Evolutionary conservation across 2,329 filamentous ascomycete genomes (phyloP), one percentile per base, ranked within the genome.

Genomic region (Aureobasidium subglaciale): DNA sequence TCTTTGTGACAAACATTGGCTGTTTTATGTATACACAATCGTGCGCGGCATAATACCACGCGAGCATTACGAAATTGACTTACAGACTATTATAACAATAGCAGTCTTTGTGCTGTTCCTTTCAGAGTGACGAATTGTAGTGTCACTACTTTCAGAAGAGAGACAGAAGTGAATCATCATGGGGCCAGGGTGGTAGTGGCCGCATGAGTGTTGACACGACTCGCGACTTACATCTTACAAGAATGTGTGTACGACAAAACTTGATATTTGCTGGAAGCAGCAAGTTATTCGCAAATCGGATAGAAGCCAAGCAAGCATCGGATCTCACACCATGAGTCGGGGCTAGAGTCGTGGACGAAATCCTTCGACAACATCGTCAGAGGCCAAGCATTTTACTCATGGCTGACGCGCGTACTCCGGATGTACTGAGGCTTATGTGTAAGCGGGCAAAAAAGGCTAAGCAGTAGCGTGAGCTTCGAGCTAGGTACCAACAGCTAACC

Each of bases 341-440:
- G 6, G 43, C 16, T 22, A 25, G 30, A 22, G 29, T 30, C 29
- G 13, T n/a, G 29, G 29, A 30, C 8, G 8, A 13, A 30, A 30
- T 30, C 29, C 29, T 30, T 30, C 29, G 29, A 30, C 18, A 24
- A 7, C 41, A 30, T 30, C n/a, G 25, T 43, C 25, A 30, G 25
- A 49, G 27, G 45, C 45, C 30, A 49, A 49, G 45, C 43, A 34
- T 35, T 24, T n/a, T 24, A n/a, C n/a, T 32, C 13, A 32, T 15
- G 20, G 29, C n/a, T 27, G 45, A 49, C 45, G 45, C 45, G 45
- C 45, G 45, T 35, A 35, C 45, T 49, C 30, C 22, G 30, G 27
- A 15, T n/a, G 20, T n/a, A 5, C 16, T 27, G 45, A 49, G 43
- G 43, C 43, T 48, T 49, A 37, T 34, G 15, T 8, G 24, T 10